These are phyloP conservation scores for Myriangium duriaei DNA, from an alignment of 2,329 filamentous ascomycete genomes.

Conservation along the genomic window DNA sequence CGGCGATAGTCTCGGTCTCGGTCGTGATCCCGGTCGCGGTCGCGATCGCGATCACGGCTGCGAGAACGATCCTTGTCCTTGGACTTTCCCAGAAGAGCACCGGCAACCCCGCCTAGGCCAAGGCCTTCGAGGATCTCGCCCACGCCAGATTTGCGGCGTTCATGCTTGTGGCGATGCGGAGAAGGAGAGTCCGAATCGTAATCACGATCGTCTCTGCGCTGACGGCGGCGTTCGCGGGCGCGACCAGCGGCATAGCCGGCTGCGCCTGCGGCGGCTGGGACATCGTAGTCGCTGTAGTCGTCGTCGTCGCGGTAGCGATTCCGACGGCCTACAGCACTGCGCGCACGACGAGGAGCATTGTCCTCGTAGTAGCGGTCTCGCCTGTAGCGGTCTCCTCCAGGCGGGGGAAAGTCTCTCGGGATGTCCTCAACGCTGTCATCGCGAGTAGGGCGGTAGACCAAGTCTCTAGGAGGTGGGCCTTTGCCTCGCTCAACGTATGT, in stretches of 20 bases:
- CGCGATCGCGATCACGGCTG: constrained; percentile 45
- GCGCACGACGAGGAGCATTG: constrained; percentile 45
- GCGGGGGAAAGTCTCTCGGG: constrained; percentile 70
- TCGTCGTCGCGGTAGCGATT: constrained; percentile 46
- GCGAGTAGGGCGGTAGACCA: constrained; percentile 40
- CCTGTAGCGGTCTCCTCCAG: constrained; percentile 28
- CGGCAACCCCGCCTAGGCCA: constrained; percentile 44
- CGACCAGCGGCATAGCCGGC: constrained; percentile 24
- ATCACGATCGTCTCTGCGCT: constrained; percentile 28
- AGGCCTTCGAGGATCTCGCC: constrained; percentile 48
- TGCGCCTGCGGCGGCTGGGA: constrained; percentile 30
- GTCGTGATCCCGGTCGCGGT: constrained; percentile 38
- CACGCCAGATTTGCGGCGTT: constrained; percentile 45
- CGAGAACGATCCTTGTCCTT: constrained; percentile 52
- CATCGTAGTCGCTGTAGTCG: constrained; percentile 39
- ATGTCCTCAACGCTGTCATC: constrained; percentile 81
- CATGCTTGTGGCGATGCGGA: constrained; percentile 25
- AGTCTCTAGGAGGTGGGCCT: constrained; percentile 31
- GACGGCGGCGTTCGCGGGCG: constrained; percentile 24
- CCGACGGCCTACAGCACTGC: constrained; percentile 43
- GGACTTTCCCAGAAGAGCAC: constrained; percentile 39
- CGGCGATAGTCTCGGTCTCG: constrained; percentile 36
- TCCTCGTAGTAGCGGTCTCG: constrained; percentile 27
- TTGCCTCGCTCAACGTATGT: constrained; percentile 37
- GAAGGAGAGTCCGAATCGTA: constrained; percentile 35